These are phyloP conservation scores for Pleurotus tuoliensis DNA, from an alignment of 768 basidiomycete species.

Conservation along the genomic window DNA sequence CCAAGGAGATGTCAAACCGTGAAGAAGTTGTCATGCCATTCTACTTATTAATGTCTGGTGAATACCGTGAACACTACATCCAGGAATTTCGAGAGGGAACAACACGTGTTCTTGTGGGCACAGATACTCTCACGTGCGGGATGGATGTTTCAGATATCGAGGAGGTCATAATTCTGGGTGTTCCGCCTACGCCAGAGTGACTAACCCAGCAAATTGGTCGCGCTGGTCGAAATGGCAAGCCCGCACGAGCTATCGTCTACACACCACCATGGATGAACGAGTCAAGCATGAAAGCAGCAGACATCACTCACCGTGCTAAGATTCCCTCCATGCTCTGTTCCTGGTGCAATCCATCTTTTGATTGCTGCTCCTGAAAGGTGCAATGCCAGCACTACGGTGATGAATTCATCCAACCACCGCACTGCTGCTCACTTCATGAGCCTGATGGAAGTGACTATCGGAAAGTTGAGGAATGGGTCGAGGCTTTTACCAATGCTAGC, in stretches of 20 bases:
- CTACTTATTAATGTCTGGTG: no score
- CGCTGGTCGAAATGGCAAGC: slow-evolving; percentile 6
- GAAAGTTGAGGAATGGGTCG: neutral
- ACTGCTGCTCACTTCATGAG: neutral
- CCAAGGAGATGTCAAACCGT: neutral
- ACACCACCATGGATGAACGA: slow-evolving; percentile 14
- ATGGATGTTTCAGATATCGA: slow-evolving; percentile 7
- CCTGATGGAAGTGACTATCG: neutral
- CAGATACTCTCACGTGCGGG: slow-evolving; percentile 11
- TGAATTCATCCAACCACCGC: neutral
- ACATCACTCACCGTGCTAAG: no score
- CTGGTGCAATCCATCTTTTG: neutral
- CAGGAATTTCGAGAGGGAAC: no score
- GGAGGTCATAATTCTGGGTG: slow-evolving; percentile 11
- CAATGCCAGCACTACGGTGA: neutral
- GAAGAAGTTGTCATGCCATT: neutral
- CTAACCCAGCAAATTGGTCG: no score
- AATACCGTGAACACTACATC: no score
- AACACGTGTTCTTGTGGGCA: neutral
- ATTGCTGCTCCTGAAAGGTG: neutral
- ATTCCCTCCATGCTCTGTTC: neutral
- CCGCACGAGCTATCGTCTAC: slow-evolving; percentile 17
- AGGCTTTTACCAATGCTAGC: neutral
- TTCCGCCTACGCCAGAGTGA: no score
- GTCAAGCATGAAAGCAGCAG: no score